These are phyloP conservation scores for Neospora caninum DNA, from an alignment of 169 alveolate species.

Conservation along the genomic window DNA sequence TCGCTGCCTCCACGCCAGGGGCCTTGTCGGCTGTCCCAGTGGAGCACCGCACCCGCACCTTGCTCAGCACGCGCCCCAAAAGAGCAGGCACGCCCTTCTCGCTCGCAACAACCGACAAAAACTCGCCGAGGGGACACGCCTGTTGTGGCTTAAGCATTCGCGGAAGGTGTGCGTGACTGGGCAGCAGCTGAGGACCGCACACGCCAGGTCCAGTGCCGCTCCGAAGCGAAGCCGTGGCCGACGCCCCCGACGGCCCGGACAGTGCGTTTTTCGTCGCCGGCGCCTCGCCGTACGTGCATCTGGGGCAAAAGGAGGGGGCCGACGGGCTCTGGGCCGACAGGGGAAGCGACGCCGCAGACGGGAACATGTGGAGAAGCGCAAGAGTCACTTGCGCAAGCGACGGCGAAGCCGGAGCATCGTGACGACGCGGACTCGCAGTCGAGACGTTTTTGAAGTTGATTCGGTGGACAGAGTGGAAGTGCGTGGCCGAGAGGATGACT, in stretches of 20 bases:
- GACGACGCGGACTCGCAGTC: background rate
- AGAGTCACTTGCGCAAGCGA: background rate
- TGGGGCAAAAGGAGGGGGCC: background rate
- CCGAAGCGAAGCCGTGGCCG: background rate
- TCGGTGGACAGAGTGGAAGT: constrained; percentile 6
- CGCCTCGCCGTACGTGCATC: constrained; percentile 8
- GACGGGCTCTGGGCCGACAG: background rate
- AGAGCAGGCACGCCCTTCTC: background rate
- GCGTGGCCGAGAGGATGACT: constrained; percentile 3
- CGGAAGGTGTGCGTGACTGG: background rate
- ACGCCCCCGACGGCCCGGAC: background rate
- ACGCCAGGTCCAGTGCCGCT: background rate
- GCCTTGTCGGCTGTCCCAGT: background rate
- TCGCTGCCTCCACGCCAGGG: background rate
- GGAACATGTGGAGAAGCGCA: background rate
- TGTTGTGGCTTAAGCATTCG: background rate
- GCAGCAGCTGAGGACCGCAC: background rate
- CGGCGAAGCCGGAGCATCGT: background rate
- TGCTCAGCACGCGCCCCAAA: background rate
- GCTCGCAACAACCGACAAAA: background rate
- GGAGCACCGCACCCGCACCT: constrained; percentile 20
- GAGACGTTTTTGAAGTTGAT: background rate
- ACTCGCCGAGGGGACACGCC: background rate
- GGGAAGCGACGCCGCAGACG: background rate
- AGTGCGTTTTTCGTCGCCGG: background rate